These are phyloP conservation scores for Aspergillus sclerotioniger DNA, from an alignment of 495 filamentous ascomycete species.

Conservation along the genomic window DNA sequence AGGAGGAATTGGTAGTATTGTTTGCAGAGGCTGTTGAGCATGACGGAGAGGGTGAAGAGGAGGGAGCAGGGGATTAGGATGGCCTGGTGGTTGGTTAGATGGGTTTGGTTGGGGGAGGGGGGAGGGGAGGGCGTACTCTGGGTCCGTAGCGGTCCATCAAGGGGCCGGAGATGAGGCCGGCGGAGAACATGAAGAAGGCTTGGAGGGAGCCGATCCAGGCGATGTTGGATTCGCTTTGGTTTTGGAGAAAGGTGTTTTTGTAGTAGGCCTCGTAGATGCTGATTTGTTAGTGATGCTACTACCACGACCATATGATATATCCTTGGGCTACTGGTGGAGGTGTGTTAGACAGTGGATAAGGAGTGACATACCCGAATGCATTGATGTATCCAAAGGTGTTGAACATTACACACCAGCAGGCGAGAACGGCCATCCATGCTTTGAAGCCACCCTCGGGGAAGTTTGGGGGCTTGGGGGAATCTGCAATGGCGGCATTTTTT, in stretches of 20 bases:
- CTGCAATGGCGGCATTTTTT: not conserved
- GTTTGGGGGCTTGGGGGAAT: not conserved
- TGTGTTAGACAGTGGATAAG: not conserved
- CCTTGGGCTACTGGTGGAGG: too few relatives aligned
- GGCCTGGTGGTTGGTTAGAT: constrained; percentile 4
- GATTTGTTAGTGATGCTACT: not conserved
- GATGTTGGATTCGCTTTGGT: constrained; percentile 31
- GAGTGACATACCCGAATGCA: constrained; percentile 41
- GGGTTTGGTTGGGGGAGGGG: not conserved
- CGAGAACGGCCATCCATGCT: constrained; percentile 57
- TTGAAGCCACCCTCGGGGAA: constrained; percentile 51
- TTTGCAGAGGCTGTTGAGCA: constrained; percentile 52
- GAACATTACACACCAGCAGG: constrained; percentile 55
- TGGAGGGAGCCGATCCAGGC: constrained; percentile 47
- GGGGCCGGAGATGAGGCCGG: constrained; percentile 24
- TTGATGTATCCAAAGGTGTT: constrained; percentile 57
- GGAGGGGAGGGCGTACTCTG: constrained; percentile 10
- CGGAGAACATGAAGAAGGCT: constrained; percentile 32
- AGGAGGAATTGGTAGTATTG: constrained; percentile 59
- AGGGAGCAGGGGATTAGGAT: constrained; percentile 15
- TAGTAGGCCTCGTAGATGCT: constrained; percentile 35
- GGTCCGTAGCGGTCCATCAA: constrained; percentile 27
- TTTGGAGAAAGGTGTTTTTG: constrained; percentile 16
- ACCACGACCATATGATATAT: too few relatives aligned
- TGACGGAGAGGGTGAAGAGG: constrained; percentile 32